Base-by-base conservation (phyloP, 805 yeast species). In the Komagataella pastoris region DNA sequence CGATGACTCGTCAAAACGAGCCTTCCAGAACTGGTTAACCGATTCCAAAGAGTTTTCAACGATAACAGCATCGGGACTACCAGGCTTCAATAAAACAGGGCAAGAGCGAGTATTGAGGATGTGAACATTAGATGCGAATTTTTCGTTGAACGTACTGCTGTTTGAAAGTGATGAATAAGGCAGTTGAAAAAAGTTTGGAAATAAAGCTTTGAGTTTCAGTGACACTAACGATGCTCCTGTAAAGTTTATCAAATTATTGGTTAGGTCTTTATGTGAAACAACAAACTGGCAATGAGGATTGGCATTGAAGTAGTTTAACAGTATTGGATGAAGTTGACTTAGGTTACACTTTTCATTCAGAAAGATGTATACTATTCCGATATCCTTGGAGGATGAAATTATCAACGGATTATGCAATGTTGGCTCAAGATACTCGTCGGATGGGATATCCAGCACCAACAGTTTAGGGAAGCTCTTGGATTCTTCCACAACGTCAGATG, bases 401-500 rank as follows among this genome's bases (percentile, higher is more conserved):
- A 30, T 30, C 40, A 30, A 30, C 40, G 40, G 40, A 30, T 30
- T 30, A 30, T 14, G 40, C 40, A 30, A 30, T 30, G 40, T 30
- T 30, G 40, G 40, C 14, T 55, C 56, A 14, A 79, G 62, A 58
- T 82, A 85, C 0, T 61, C 63, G 0, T 55, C 51, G 17, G 72
- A 68, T 0, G 97, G 96, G 21, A 88, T 75, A 59, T 91, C 97
- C 6, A 91, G 57, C 1, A 91, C 70, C 24, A 88, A 61, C 12
- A 86, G 68, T 40, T 83, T 78, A 1, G 79, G 73, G 52, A 85
- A 85, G 1, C 61, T 53, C 52, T 81, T 76, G 6, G 80, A 68
- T 7, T 80, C 77, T 2, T 77, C 89, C 51, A 90, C 57, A 1
- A 93, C 97, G 59, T 88, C 85, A 1, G 77, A 76, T 0, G 97